These are phyloP conservation scores for Penium margaritaceum DNA, from an alignment of 139 green algal genomes.

Conservation along the genomic window DNA sequence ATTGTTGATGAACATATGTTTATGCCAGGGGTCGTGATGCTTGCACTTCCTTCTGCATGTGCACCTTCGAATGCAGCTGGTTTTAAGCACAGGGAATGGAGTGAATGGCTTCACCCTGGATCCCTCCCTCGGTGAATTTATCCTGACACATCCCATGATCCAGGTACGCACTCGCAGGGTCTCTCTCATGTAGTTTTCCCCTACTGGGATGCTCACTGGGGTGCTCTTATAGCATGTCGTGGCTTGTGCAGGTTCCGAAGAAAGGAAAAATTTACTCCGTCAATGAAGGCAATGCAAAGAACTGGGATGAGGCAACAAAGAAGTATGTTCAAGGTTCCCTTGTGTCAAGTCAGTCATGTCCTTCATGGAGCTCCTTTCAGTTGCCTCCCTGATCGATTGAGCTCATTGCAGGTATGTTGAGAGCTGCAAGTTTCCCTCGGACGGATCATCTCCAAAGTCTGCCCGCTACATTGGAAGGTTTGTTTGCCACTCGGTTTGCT, in stretches of 20 bases:
- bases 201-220: not conserved
- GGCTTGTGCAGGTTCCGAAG: conserved; percentile 59
- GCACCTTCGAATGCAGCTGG: conserved; percentile 57
- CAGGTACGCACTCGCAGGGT: conserved; percentile 35
- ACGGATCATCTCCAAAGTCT: conserved; percentile 76
- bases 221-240: not conserved
- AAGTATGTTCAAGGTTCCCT: conserved; percentile 29
- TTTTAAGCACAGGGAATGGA: conserved; percentile 80
- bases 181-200: too few species aligned
- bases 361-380: not conserved
- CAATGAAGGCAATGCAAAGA: conserved; percentile 89
- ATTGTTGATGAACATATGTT: too few species aligned
- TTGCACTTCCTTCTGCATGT: not conserved
- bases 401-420: conserved; percentile 55
- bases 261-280: conserved; percentile 94
- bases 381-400: not conserved
- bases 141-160: conserved; percentile 49
- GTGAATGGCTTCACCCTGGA: conserved; percentile 71
- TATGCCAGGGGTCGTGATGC: not conserved
- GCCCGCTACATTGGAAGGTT: conserved; percentile 84
- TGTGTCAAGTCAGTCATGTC: not conserved
- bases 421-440: conserved; percentile 52
- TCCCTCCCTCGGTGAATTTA: conserved; percentile 49
- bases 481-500: not conserved
- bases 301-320: conserved; percentile 35